These are phyloP conservation scores for Cercis canadensis DNA, from an alignment of 306 rosid species.

Conservation along the genomic window DNA sequence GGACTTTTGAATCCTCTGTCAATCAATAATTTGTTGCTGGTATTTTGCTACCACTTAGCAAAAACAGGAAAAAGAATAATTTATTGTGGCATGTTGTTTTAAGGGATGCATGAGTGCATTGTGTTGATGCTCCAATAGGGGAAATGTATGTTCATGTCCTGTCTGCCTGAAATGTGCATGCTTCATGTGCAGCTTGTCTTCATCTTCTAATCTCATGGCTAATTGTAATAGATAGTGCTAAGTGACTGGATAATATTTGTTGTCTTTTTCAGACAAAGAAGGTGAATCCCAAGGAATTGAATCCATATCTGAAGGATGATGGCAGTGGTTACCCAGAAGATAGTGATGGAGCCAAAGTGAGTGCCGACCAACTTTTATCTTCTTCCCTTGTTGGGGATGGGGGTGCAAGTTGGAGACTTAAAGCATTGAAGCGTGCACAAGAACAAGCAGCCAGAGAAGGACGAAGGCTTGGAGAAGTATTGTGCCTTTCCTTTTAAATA, in stretches of 20 bases:
- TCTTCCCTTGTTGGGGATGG: conserved; percentile 92
- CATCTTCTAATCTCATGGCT: conserved; percentile 15
- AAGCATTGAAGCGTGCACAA: conserved; percentile 93
- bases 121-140: background rate
- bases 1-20: background rate
- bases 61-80: no score
- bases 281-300: conserved; percentile 79
- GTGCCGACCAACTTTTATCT: conserved; percentile 54
- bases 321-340: conserved; percentile 92
- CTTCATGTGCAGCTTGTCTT: no score
- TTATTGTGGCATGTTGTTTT: background rate
- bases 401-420: conserved; percentile 97
- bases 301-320: conserved; percentile 79
- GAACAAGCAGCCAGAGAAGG: conserved; percentile 94
- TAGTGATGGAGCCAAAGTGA: conserved; percentile 47
- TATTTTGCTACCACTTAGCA: conserved; percentile 11
- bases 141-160: background rate
- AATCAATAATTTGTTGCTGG: background rate
- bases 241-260: background rate
- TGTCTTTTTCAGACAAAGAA: conserved; percentile 43
- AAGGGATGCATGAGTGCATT: conserved; percentile 22
- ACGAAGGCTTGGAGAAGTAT: conserved; percentile 61
- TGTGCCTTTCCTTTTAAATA: conserved; percentile 34
- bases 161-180: no score
- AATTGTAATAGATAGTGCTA: conserved; percentile 7